Evolutionary conservation across 371 early-diverging fungal genomes (phyloP).

Genomic region (Rhizopus microsporus): DNA sequence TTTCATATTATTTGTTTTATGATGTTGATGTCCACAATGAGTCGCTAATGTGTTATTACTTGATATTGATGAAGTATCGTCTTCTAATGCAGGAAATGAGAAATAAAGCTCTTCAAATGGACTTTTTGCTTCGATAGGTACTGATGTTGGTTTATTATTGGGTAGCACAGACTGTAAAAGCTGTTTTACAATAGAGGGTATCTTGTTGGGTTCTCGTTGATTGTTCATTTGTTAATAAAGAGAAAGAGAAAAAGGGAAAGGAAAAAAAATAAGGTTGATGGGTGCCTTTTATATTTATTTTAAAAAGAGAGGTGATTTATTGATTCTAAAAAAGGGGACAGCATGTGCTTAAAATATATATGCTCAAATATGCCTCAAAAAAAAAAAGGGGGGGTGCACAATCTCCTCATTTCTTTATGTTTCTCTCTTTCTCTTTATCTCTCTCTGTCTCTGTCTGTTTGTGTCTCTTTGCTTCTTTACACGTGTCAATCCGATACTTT

Average conservation of each 20-base stretch:
- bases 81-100: slow-evolving; percentile 32
- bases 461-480: too few relatives aligned
- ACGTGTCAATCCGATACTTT: too few relatives aligned
- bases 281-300: background rate
- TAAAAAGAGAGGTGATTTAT: too few relatives aligned
- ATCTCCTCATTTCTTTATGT: background rate
- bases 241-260: slow-evolving; percentile 3
- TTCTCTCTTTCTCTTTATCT: background rate
- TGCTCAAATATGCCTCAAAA: background rate
- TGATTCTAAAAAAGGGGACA: background rate
- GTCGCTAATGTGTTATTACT: slow-evolving; percentile 11
- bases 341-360: background rate
- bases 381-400: background rate
- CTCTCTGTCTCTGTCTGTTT: background rate
- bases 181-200: slow-evolving; percentile 33
- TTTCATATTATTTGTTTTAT: slow-evolving; percentile 9
- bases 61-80: slow-evolving; percentile 17
- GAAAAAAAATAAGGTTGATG: background rate
- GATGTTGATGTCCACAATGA: slow-evolving; percentile 7
- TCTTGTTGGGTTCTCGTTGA: slow-evolving; percentile 10
- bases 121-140: slow-evolving; percentile 20
- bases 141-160: slow-evolving; percentile 9
- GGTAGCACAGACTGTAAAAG: slow-evolving; percentile 26
- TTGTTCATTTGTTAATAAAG: slow-evolving; percentile 1
- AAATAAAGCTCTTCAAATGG: slow-evolving; percentile 32